Evolutionary conservation across 495 filamentous ascomycete genomes (phyloP).

Genomic region (Penicillium crystallinum): DNA sequence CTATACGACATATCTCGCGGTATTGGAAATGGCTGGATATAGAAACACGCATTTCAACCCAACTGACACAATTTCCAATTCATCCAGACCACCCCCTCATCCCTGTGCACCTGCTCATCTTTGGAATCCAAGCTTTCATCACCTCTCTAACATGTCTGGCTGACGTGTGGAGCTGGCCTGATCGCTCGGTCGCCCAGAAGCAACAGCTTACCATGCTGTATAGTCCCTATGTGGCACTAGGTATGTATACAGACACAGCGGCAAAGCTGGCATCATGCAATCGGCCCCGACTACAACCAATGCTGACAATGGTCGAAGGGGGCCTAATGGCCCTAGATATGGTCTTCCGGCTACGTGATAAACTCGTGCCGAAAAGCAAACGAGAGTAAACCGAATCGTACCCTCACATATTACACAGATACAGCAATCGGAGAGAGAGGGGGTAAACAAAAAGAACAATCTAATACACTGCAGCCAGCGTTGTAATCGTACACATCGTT

Average conservation of each 20-base stretch:
- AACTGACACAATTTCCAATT: conserved; percentile 6
- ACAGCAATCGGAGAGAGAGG: not conserved
- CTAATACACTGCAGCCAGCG: conserved; percentile 5
- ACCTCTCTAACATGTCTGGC: conserved; percentile 68
- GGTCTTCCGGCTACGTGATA: conserved; percentile 38
- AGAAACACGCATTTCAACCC: not conserved
- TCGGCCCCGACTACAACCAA: not conserved
- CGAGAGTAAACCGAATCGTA: conserved; percentile 21
- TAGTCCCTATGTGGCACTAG: conserved; percentile 65
- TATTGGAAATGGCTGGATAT: not conserved
- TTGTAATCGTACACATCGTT: conserved; percentile 22
- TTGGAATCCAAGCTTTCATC: conserved; percentile 61
- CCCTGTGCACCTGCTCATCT: conserved; percentile 64
- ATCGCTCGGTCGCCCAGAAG: conserved; percentile 50
- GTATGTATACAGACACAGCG: conserved; percentile 44
- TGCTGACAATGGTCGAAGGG: conserved; percentile 29
- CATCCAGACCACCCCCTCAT: conserved; percentile 50
- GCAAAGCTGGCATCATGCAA: not conserved
- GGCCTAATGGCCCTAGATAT: conserved; percentile 54
- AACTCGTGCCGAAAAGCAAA: conserved; percentile 32
- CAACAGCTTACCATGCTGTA: conserved; percentile 58
- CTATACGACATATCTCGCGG: not conserved
- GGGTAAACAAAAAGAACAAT: not conserved
- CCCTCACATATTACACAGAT: not conserved
- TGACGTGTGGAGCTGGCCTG: conserved; percentile 53